A percentile compares a stretch with the other conserved stretches of the same genome.
Evolutionary conservation across 2,329 filamentous ascomycete species (phyloP).

Genomic region (Massarina eburnea): DNA sequence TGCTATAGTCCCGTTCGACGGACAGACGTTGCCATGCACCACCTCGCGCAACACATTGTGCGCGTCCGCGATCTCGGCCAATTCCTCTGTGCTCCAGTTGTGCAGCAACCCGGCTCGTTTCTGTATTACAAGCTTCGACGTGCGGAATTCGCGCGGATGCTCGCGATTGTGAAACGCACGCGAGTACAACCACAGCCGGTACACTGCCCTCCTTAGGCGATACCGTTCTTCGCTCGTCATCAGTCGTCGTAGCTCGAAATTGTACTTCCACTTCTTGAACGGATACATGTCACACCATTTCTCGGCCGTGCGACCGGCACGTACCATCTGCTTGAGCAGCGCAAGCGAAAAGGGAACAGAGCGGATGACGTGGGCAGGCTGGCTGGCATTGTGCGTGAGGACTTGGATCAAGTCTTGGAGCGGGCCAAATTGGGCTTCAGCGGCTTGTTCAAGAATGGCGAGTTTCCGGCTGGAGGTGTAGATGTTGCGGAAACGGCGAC

Average conservation of each 20-base stretch:
- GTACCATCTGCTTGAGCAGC: constrained; percentile 58
- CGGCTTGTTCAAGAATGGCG: constrained; percentile 55
- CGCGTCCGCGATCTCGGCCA: constrained; percentile 63
- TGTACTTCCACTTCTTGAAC: constrained; percentile 63
- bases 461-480: constrained; percentile 58
- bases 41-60: constrained; percentile 58
- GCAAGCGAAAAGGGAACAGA: constrained; percentile 56
- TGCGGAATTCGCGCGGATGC: constrained; percentile 55
- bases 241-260: constrained; percentile 58
- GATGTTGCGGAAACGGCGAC: constrained; percentile 56
- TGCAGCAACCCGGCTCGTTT: constrained; percentile 60
- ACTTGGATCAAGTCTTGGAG: constrained; percentile 61
- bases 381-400: constrained; percentile 61
- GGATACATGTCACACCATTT: constrained; percentile 65
- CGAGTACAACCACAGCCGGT: constrained; percentile 62
- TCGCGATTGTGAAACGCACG: constrained; percentile 59
- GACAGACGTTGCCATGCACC: constrained; percentile 60
- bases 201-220: constrained; percentile 58
- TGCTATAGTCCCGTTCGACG: constrained; percentile 61
- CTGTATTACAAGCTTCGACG: constrained; percentile 48
- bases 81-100: constrained; percentile 58
- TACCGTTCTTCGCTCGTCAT: constrained; percentile 54
- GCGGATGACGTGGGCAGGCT: constrained; percentile 58
- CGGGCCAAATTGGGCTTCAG: constrained; percentile 60
- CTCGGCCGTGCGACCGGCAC: constrained; percentile 56